Base-by-base conservation (phyloP, 2,329 filamentous ascomycete species). In the Colletotrichum higginsianum region DNA sequence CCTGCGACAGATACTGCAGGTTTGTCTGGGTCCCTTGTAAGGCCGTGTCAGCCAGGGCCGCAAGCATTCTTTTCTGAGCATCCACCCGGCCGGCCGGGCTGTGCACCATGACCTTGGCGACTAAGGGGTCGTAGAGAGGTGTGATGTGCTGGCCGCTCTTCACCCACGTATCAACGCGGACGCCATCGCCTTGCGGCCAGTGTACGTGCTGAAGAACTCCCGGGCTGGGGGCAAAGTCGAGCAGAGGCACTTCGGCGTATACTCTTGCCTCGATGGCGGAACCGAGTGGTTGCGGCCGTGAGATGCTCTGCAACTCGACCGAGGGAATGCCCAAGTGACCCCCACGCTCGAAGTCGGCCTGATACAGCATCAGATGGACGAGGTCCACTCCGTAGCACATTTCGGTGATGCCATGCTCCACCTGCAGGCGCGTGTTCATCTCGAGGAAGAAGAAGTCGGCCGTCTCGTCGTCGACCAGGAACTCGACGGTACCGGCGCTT, bases 91-190 rank as follows among this genome's bases (percentile, higher is more conserved):
- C 3, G 87, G 44, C 57, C 8, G 35, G 50, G 83, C 80, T 82
- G 72, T 90, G 87, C 30, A 85, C 85, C 84, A 92, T 90, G 15
- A 89, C 81, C 77, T 90, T 90, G 5, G 86, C 88, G 65, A 90
- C 81, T 5, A 91, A 77, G 0, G 89, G 87, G 76, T 88, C 88
- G 64, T 91, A 91, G 69, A 88, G 84, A 2, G 89, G 85, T 6
- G 87, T 87, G 49, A 92, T 83, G 3, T 83, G 85, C 2, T 86
- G 85, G 7, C 90, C 90, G 1, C 85, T 86, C 65, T 86, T 84
- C 1, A 92, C 84, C 90, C 90, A 92, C 0, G 89, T 92, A 74
- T 93, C 91, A 35, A 93, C 85, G 5, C 91, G 84, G 30, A 86
- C 82, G 5, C 83, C 83, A 0, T 83, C 74, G 0, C 84, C 77